Base-by-base conservation (phyloP, 805 yeast genomes). In the Ogataea neopini region DNA sequence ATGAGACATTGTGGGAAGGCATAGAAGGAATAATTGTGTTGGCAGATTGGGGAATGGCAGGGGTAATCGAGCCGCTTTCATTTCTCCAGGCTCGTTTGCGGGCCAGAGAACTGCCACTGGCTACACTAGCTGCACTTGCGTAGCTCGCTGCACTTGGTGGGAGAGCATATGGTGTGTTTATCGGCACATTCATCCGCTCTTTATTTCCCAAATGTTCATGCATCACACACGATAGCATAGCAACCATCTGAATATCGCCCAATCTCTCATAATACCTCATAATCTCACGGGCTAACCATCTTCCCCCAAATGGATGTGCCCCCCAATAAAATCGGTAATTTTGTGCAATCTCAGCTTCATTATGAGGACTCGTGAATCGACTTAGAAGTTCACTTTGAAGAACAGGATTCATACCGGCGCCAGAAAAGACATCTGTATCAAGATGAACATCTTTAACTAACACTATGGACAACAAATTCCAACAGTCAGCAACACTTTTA, bases 191-290 rank as follows among this genome's bases (percentile, higher is more conserved):
- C 3, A 61, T 53, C 40, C 58, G 51, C 8, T 60, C 47, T 14
- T 52, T 52, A 43, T 59, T 58, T 14, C 50, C 54, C 11, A 57
- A 38, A 55, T 73, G 76, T 58, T 73, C 86, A 58, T 71, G 74
- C 47, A 87, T 66, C 4, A 88, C 74, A 66, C 96, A 88, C 3
- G 92, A 79, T 54, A 90, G 66, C 89, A 88, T 86, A 1, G 96
- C 96, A 19, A 91, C 69, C 96, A 92, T 88, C 63, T 92, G 97
- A 22, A 88, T 67, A 58, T 92, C 85, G 1, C 83, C 81, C 35
- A 72, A 60, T 28, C 58, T 67, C 56, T 84, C 94, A 60, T 83
- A 89, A 56, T 84, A 83, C 1, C 63, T 60, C 59, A 91, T 72
- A 33, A 89, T 70, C 49, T 80, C 79, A 20, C 73, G 73, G 0